Percentiles rank a stretch among this genome's conserved stretches.
phyloP scores from a whole-genome alignment of 164 flowering plant species.

The Euptelea pleiosperma region DNA sequence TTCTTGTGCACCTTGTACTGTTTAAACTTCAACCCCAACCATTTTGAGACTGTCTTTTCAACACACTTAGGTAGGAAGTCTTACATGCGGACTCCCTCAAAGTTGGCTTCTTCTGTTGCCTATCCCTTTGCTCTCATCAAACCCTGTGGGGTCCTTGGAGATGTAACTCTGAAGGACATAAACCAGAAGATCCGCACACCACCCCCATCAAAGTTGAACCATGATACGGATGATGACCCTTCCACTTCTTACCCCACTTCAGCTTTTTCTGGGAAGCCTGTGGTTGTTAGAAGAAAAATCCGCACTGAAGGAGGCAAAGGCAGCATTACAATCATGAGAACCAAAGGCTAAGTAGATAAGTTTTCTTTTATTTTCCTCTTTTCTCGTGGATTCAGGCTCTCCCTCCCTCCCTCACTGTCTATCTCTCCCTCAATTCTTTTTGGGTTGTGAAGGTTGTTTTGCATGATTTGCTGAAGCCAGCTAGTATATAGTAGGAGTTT shows the following conservation, averaged over 20 bases:
- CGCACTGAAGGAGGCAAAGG: slow-evolving; percentile 96
- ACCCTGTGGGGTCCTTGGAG: slow-evolving; percentile 75
- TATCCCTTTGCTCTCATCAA: slow-evolving; percentile 90
- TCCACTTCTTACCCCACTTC: slow-evolving; percentile 63
- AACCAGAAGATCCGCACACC: slow-evolving; percentile 79
- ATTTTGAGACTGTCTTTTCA: slow-evolving; percentile 4
- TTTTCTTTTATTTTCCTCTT: slow-evolving; percentile 1
- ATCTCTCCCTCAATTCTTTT: not conserved
- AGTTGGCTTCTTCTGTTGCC: slow-evolving; percentile 66
- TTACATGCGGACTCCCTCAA: slow-evolving; percentile 51
- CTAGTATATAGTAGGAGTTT: slow-evolving; percentile 3
- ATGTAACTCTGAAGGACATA: slow-evolving; percentile 86
- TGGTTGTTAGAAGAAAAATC: slow-evolving; percentile 86
- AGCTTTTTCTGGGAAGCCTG: slow-evolving; percentile 95
- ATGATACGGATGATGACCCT: slow-evolving; percentile 39
- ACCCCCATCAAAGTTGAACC: slow-evolving; percentile 52
- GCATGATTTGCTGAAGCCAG: slow-evolving; percentile 7
- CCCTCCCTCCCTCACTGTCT: slow-evolving; percentile 1
- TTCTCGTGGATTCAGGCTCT: not conserved
- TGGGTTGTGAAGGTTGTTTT: slow-evolving; percentile 12
- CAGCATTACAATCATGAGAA: slow-evolving; percentile 93
- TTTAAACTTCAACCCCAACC: not conserved
- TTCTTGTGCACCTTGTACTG: not conserved
- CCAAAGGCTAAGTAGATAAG: slow-evolving; percentile 59
- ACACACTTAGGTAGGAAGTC: slow-evolving; percentile 59